Percentiles rank a stretch among this genome's conserved stretches.
Evolutionary conservation across 345 rosid genomes (phyloP).

Genomic region (Eutrema yunnanense): DNA sequence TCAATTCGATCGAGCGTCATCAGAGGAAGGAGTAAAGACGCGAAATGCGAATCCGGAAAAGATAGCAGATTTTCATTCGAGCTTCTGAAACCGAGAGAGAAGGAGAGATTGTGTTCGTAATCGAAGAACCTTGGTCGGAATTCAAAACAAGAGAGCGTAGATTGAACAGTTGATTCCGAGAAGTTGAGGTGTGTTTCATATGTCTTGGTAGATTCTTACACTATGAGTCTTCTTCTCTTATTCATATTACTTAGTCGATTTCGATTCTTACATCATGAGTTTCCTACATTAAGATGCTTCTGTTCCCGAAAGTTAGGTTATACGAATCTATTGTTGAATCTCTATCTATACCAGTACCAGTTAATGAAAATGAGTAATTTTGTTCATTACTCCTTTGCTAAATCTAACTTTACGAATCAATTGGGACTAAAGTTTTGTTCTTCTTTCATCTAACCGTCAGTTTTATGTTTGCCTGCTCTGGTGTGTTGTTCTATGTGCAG

Average conservation of each 20-base stretch:
- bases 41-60: not conserved
- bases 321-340: not conserved
- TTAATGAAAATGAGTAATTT: not conserved
- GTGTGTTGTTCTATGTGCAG: not conserved
- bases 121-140: not conserved
- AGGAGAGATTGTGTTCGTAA: not conserved
- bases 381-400: not conserved
- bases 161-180: not conserved
- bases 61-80: not conserved
- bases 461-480: not conserved
- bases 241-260: not conserved
- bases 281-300: not conserved
- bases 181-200: not conserved
- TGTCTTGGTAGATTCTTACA: not conserved
- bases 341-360: not conserved
- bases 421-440: not conserved
- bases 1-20: not conserved
- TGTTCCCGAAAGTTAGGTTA: not conserved
- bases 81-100: not conserved
- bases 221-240: no score
- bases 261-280: not conserved
- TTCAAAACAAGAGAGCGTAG: not conserved
- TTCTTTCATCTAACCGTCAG: not conserved
- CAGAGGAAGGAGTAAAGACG: not conserved
- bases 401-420: not conserved